Percentiles rank a stretch among this genome's conserved stretches.
These are phyloP conservation scores for Monilinia polystroma DNA, from an alignment of 2,329 filamentous ascomycete genomes.

Conservation along the genomic window DNA sequence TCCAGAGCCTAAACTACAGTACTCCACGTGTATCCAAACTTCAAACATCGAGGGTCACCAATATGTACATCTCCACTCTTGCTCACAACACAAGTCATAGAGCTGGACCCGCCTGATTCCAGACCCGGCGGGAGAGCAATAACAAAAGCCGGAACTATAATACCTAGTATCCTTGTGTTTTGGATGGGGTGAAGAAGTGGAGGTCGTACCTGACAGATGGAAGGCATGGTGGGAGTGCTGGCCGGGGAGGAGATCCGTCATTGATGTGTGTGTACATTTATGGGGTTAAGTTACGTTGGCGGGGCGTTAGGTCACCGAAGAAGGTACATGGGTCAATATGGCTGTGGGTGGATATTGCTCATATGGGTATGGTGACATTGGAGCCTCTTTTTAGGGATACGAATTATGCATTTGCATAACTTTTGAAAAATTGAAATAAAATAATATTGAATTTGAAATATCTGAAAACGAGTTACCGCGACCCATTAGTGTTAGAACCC, in stretches of 20 bases:
- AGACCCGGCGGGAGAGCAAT: conserved; percentile 8
- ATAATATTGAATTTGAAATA: not conserved
- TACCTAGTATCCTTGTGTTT: not conserved
- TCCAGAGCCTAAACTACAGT: not conserved
- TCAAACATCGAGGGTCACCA: not conserved
- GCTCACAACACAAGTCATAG: conserved; percentile 9
- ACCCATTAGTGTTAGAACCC: not conserved
- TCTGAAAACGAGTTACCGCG: not conserved
- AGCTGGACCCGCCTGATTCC: conserved; percentile 15
- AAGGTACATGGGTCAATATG: not conserved
- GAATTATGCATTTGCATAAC: not conserved
- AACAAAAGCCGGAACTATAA: not conserved
- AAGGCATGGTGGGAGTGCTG: conserved; percentile 13
- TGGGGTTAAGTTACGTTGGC: conserved; percentile 2
- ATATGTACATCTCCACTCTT: conserved; percentile 3
- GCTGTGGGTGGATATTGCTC: conserved; percentile 8
- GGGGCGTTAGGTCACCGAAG: conserved; percentile 11
- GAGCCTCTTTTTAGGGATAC: not conserved
- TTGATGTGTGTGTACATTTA: conserved; percentile 16
- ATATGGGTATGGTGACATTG: conserved; percentile 9
- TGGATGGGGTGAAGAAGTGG: conserved; percentile 7
- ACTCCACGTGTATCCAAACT: conserved; percentile 15
- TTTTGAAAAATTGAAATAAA: conserved; percentile 1
- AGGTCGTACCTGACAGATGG: conserved; percentile 19
- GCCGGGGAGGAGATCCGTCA: conserved; percentile 15